Base-by-base conservation (phyloP, 352 stramenopile genomes). In the Chrysophaeum taylorii region DNA sequence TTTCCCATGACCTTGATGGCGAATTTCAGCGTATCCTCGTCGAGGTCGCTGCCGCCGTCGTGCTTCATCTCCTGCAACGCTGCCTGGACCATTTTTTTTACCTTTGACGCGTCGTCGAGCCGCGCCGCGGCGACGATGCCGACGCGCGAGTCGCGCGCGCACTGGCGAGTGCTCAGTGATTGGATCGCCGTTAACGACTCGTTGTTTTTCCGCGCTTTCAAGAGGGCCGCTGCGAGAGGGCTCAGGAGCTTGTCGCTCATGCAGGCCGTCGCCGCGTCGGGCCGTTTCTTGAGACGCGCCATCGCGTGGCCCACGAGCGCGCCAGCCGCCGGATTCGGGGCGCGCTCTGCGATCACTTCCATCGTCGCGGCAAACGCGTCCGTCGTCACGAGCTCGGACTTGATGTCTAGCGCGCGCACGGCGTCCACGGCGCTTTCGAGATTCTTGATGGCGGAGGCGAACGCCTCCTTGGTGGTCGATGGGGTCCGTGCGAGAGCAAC, bases 231-330 rank as follows among this genome's bases (percentile, higher is more conserved):
- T 2, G 14, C 57, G 12, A 66, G 57, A 2, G 57, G 12, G 2
- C 16, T 2, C 12, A 66, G 15, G 33, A 66, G 2, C 2, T 7
- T 7, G 33, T 66, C 57, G 57, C 45, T 36, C 9, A 9, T 15
- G 45, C 45, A 27, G 33, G 31, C 35, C 12, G 12, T 36, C 5
- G 33, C 31, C n/a, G n/a, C n/a, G n/a, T n/a, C n/a, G n/a, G n/a
- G n/a, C n/a, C n/a, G n/a, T 36, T 45, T 41, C 14, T 33, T 16
- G 2, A 66, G 2, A 5, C 57, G 57, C 14, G 57, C 57, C 57
- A 66, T 66, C 1, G 36, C 33, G 57, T 66, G 57, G 35, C 57
- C 57, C 14, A 66, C 27, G 57, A 66, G 57, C 5, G 57, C 57
- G 33, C 33, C 57, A 5, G 7, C 4, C 31, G 57, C 57, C 33